Evolutionary conservation across 2,329 filamentous ascomycete species (phyloP).

Genomic region (Didymosphaeria variabile): DNA sequence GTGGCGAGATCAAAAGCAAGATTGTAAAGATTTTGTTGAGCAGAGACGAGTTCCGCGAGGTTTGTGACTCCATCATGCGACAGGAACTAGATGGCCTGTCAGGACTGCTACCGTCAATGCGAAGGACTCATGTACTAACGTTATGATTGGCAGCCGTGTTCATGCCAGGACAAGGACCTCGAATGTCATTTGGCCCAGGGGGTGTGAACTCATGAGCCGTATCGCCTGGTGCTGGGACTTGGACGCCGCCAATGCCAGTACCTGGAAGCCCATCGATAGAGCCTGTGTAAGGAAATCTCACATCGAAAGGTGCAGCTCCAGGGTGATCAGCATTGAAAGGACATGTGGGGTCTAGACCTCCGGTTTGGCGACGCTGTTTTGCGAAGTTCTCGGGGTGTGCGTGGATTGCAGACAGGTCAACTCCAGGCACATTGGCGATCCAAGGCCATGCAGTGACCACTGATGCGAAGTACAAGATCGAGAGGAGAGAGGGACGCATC

Average conservation of each 20-base stretch:
- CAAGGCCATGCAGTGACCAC: conserved; percentile 7
- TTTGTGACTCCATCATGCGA: conserved; percentile 55
- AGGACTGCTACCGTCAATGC: not conserved
- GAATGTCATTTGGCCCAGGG: conserved; percentile 49
- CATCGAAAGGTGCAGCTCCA: conserved; percentile 8
- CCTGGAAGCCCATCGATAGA: conserved; percentile 40
- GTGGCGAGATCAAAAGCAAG: conserved; percentile 54
- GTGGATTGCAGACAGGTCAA: conserved; percentile 9
- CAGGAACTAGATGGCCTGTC: conserved; percentile 45
- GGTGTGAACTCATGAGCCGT: conserved; percentile 48
- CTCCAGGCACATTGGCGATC: conserved; percentile 7
- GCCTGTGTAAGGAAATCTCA: conserved; percentile 6
- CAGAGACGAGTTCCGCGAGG: conserved; percentile 56
- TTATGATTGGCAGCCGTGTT: conserved; percentile 55
- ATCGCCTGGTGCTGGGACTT: conserved; percentile 52
- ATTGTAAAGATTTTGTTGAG: conserved; percentile 58
- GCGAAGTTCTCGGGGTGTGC: conserved; percentile 5
- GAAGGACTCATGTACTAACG: conserved; percentile 8
- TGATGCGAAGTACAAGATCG: not conserved
- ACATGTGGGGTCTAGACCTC: conserved; percentile 3
- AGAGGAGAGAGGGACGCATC: not conserved
- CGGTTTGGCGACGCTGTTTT: conserved; percentile 5
- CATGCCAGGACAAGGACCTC: conserved; percentile 53
- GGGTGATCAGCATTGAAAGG: conserved; percentile 15
- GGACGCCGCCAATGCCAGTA: conserved; percentile 50